A percentile compares a stretch with the other conserved stretches of the same genome.
phyloP scores from a whole-genome alignment of 2,329 filamentous ascomycete species.

The Arthrinium phaeospermum region DNA sequence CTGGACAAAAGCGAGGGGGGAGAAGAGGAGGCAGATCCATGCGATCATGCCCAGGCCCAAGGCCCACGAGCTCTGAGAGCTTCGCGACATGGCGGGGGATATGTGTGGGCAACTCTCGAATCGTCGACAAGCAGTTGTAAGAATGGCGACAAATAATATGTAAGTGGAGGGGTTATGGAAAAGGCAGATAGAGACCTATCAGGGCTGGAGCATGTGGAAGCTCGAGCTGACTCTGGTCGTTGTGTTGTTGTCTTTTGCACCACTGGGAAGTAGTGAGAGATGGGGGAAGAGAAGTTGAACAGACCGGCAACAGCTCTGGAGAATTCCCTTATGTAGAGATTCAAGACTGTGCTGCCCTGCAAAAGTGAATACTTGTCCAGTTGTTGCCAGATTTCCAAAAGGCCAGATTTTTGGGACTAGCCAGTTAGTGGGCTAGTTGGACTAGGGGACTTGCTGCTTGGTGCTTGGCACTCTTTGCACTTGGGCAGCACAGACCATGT shows the following conservation, averaged over 20 bases:
- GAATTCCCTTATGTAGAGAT: slow-evolving; percentile 37
- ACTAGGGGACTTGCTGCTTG: not conserved
- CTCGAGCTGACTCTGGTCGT: slow-evolving; percentile 16
- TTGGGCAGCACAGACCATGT: not conserved
- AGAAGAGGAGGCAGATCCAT: slow-evolving; percentile 90
- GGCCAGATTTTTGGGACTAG: slow-evolving; percentile 41
- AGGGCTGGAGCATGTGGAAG: slow-evolving; percentile 18
- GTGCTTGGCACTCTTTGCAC: not conserved
- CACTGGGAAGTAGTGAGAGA: slow-evolving; percentile 27
- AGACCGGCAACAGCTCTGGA: slow-evolving; percentile 23
- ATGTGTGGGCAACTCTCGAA: not conserved
- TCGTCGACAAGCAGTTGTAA: not conserved
- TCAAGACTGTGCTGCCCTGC: slow-evolving; percentile 26
- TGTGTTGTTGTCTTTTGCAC: not conserved
- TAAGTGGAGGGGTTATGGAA: slow-evolving; percentile 1
- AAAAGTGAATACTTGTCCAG: slow-evolving; percentile 22
- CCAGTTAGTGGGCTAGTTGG: slow-evolving; percentile 26
- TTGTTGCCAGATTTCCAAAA: slow-evolving; percentile 41
- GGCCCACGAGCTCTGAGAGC: slow-evolving; percentile 72
- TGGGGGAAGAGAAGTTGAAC: slow-evolving; percentile 26
- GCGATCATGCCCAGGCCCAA: slow-evolving; percentile 86
- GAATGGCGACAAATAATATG: not conserved
- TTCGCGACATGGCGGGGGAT: slow-evolving; percentile 52
- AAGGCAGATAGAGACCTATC: not conserved
- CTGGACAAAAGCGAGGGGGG: slow-evolving; percentile 78